phyloP scores from a whole-genome alignment of 352 stramenopile species.

The Phytophthora sansomeana region DNA sequence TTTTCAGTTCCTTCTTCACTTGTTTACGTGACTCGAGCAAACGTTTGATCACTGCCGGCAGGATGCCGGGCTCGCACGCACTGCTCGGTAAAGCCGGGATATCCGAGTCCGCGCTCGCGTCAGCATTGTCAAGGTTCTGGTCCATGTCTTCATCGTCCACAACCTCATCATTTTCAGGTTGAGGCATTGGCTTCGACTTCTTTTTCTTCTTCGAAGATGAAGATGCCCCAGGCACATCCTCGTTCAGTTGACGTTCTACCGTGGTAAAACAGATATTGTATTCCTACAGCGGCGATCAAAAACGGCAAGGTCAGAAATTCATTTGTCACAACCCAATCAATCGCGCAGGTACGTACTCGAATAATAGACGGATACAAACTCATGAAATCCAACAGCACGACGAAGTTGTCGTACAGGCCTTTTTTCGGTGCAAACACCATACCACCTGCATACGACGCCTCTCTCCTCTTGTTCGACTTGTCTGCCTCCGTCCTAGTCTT shows the following conservation, averaged over 20 bases:
- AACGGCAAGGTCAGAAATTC: constrained; percentile 14
- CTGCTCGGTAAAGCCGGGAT: constrained; percentile 87
- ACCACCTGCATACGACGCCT: constrained; percentile 97
- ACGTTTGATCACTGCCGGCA: constrained; percentile 97
- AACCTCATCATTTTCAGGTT: constrained; percentile 71
- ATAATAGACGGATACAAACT: constrained; percentile 99
- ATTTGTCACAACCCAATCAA: no score
- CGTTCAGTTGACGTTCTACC: constrained; percentile 89
- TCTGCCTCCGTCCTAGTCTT: constrained; percentile 74
- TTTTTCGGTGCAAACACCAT: constrained; percentile 99
- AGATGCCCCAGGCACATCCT: constrained; percentile 46
- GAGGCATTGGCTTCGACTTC: constrained; percentile 59
- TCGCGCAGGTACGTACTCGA: constrained; percentile 65
- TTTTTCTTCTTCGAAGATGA: constrained; percentile 61
- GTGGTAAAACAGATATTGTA: constrained; percentile 99
- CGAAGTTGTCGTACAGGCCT: constrained; percentile 99
- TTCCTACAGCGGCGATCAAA: constrained; percentile 83
- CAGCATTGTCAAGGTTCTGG: constrained; percentile 64
- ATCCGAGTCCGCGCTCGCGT: constrained; percentile 80
- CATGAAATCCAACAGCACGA: constrained; percentile 99
- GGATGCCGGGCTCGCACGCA: constrained; percentile 87
- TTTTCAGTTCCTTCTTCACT: constrained; percentile 98
- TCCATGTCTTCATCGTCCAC: constrained; percentile 86
- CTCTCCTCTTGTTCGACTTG: constrained; percentile 63
- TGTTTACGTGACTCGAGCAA: constrained; percentile 97